These are phyloP conservation scores for Solanum ossicruentum DNA, from an alignment of 257 asterid genomes.

Conservation along the genomic window DNA sequence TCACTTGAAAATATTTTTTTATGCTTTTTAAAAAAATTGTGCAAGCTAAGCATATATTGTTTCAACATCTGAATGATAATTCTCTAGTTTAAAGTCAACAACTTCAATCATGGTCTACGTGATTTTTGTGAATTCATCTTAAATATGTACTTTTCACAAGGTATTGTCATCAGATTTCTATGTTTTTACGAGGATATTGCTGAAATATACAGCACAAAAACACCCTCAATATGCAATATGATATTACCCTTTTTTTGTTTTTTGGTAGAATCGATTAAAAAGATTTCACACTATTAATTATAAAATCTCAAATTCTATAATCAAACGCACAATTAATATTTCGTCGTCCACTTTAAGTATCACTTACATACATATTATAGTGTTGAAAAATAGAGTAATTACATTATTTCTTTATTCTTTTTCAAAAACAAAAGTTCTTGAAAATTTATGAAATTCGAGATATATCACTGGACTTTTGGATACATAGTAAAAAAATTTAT, in stretches of 20 bases:
- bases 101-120: neutral
- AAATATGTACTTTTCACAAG: neutral
- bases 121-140: neutral
- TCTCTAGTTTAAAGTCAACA: conserved; percentile 14
- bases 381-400: too few species aligned
- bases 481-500: too few species aligned
- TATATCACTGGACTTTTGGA: too few species aligned
- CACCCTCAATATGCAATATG: accelerated
- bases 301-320: neutral
- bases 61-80: neutral
- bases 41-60: neutral
- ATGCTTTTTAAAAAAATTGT: neutral
- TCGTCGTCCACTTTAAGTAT: neutral
- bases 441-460: too few species aligned
- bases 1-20: neutral
- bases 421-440: too few species aligned
- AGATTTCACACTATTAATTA: neutral
- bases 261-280: neutral
- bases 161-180: neutral
- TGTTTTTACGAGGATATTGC: neutral
- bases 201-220: neutral
- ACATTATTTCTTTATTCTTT: too few species aligned
- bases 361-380: too few species aligned
- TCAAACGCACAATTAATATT: neutral
- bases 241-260: neutral